Evolutionary conservation across 495 filamentous ascomycete species (phyloP).

Genomic region (Daldinia caldariorum): DNA sequence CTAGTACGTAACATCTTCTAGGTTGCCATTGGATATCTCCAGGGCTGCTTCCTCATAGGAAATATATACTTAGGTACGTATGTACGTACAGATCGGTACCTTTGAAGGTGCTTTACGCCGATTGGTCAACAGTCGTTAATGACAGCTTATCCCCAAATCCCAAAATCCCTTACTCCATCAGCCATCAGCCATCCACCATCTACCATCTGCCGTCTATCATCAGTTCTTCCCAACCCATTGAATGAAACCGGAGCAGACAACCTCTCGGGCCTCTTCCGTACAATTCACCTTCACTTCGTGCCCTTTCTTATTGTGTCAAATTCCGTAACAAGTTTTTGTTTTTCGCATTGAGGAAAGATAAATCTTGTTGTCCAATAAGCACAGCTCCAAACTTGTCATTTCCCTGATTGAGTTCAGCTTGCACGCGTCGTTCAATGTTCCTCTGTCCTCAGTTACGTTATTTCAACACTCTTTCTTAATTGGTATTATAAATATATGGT

Average conservation of each 20-base stretch:
- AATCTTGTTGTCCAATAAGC: slow-evolving; percentile 10
- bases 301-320: slow-evolving; percentile 8
- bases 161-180: slow-evolving; percentile 28
- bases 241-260: slow-evolving; percentile 1
- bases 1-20: slow-evolving; percentile 20
- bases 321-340: slow-evolving; percentile 13
- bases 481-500: slow-evolving; percentile 26
- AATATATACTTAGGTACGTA: slow-evolving; percentile 4
- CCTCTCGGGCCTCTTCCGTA: background rate
- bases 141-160: slow-evolving; percentile 43
- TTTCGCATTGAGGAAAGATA: background rate
- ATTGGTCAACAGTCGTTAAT: slow-evolving; percentile 38
- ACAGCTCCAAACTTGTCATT: slow-evolving; percentile 1
- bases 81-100: slow-evolving; percentile 4
- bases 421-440: slow-evolving; percentile 13
- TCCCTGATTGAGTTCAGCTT: slow-evolving; percentile 16
- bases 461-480: slow-evolving; percentile 15
- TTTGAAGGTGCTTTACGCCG: slow-evolving; percentile 13
- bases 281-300: slow-evolving; percentile 37
- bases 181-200: slow-evolving; percentile 14
- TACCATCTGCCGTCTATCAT: slow-evolving; percentile 15
- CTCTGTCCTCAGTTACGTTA: slow-evolving; percentile 16
- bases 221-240: slow-evolving; percentile 13
- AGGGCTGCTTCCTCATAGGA: background rate
- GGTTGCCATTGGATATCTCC: slow-evolving; percentile 1